A percentile compares a stretch with the other conserved stretches of the same genome.
These are phyloP conservation scores for Penicillium atrosanguineum DNA, from an alignment of 495 filamentous ascomycete species.

Conservation along the genomic window DNA sequence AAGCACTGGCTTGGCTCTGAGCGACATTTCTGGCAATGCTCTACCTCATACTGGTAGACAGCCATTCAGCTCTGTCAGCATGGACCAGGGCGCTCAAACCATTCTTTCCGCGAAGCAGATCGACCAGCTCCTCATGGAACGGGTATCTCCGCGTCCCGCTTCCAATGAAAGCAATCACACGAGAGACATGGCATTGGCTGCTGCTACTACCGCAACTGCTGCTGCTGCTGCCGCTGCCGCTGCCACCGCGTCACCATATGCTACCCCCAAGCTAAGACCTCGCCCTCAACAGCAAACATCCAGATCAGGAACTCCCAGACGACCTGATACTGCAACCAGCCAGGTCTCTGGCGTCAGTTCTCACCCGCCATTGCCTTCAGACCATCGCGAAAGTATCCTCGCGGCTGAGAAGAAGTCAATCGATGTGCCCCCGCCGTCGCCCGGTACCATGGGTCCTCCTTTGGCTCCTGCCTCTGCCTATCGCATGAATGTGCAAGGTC, in stretches of 20 bases:
- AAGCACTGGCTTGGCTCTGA: constrained; percentile 41
- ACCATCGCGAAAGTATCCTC: constrained; percentile 81
- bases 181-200: constrained; percentile 25
- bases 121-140: constrained; percentile 60
- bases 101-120: constrained; percentile 69
- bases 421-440: constrained; percentile 44
- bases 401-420: constrained; percentile 63
- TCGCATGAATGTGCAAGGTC: constrained; percentile 45
- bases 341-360: constrained; percentile 40
- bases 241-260: constrained; percentile 28
- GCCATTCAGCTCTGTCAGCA: constrained; percentile 42
- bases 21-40: constrained; percentile 45
- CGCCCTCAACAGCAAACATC: constrained; percentile 38
- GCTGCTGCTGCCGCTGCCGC: not conserved
- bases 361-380: constrained; percentile 74
- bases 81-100: constrained; percentile 73
- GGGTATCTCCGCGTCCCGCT: constrained; percentile 32
- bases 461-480: constrained; percentile 78
- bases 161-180: constrained; percentile 33
- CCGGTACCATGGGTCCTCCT: constrained; percentile 79
- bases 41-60: constrained; percentile 27
- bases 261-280: constrained; percentile 36
- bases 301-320: constrained; percentile 31
- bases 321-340: constrained; percentile 72
- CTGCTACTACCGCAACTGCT: constrained; percentile 1